Evolutionary conservation across 23 red algal genomes (phyloP), one percentile per base, ranked within the genome.

Genomic region (Gracilaria gracilis): DNA sequence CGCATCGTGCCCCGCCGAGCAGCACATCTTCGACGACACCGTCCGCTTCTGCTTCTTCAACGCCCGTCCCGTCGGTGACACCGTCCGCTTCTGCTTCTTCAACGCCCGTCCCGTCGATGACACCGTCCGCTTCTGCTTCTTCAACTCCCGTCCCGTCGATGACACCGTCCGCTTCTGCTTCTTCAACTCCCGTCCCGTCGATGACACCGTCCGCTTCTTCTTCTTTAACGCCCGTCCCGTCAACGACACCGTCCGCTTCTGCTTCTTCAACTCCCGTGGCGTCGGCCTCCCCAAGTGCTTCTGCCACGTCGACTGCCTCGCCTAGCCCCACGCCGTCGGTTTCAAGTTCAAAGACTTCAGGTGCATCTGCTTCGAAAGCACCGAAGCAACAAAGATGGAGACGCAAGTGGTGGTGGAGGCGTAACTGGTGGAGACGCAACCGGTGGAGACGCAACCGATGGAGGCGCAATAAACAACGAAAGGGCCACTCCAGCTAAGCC

Each of bases 391-490:
- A 24, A 73, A 17, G 9, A 1, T 73, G 67, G 67, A 73, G 67
- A 42, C 67, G 33, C 35, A 73, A 44, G 35, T 40, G 67, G 67
- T 73, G 67, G 67, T 40, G 34, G 34, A 27, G 59, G 8, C 59
- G 27, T 0, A 62, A 31, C 24, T 62, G 59, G 59, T 62, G 59
- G 59, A 27, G 59, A 62, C 23, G 59, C 4, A 62, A 62, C 24
- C 27, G 24, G 24, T 62, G 59, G 59, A 62, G 54, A 20, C 54
- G 54, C 54, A 58, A 58, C 11, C 42, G 42, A 46, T 46, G 42
- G 42, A 46, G 51, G 51, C 51, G 51, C 51, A 55, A 55, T 15
- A 55, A 15, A 20, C 7, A 20, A 19, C 16, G 51, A 55, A 1
- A 1, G 1, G 51, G 51, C 1, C 14, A 1, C 51, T 19, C 9